Evolutionary conservation across 106 monocot genomes (phyloP).

Genomic region (Iris macrosiphon): DNA sequence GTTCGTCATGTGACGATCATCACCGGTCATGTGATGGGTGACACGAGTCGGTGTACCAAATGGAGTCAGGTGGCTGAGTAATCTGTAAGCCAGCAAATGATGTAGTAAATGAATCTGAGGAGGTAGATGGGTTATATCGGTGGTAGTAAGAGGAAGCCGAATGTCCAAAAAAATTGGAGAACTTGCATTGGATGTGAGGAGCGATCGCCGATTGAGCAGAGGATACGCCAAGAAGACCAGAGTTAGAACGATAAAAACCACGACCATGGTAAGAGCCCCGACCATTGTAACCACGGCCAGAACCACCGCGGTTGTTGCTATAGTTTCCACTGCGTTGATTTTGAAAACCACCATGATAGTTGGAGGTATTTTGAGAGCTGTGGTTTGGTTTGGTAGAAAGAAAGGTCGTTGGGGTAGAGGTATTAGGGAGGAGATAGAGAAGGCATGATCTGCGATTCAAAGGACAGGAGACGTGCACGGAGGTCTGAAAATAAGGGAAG

Average conservation of each 20-base stretch:
- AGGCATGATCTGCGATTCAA: not conserved
- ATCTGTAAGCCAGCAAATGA: not conserved
- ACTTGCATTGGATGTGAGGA: not conserved
- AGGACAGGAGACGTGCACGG: not conserved
- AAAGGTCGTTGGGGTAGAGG: not conserved
- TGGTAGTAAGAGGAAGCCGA: no score
- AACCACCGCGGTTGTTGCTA: no score
- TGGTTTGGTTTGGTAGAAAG: no score
- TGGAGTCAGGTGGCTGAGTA: not conserved
- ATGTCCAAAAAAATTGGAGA: not conserved
- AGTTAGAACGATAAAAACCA: not conserved
- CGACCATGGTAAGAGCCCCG: not conserved
- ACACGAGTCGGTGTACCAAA: not conserved
- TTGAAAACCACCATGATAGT: no score
- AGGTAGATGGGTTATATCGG: not conserved
- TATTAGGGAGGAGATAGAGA: not conserved
- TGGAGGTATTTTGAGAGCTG: not conserved
- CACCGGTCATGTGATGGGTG: not conserved
- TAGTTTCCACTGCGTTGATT: no score
- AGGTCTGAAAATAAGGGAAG: not conserved
- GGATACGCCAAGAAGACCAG: not conserved
- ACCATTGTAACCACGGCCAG: no score
- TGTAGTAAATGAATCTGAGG: not conserved
- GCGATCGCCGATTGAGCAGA: not conserved
- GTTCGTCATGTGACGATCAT: not conserved